phyloP scores from a whole-genome alignment of 352 stramenopile species.

The Hyaloperonospora arabidopsidis region DNA sequence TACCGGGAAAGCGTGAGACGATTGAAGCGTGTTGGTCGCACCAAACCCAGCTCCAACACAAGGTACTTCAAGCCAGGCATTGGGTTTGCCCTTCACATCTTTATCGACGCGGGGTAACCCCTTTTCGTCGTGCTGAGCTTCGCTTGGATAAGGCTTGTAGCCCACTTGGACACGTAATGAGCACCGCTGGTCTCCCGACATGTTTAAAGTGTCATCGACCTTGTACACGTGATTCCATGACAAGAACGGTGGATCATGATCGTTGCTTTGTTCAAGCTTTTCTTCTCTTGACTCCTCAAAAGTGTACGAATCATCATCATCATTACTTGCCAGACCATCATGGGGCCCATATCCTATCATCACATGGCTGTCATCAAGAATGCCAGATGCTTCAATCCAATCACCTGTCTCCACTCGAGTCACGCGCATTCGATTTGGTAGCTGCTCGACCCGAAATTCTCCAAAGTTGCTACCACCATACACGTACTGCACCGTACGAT shows the following conservation, averaged over 20 bases:
- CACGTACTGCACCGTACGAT: slow-evolving; percentile 29
- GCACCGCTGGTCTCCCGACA: slow-evolving; percentile 34
- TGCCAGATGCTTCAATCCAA: slow-evolving; percentile 52
- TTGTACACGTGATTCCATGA: slow-evolving; percentile 42
- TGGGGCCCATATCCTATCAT: slow-evolving; percentile 31
- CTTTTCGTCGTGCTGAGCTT: slow-evolving; percentile 14
- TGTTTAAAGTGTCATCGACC: slow-evolving; percentile 18
- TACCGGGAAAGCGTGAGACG: slow-evolving; percentile 17
- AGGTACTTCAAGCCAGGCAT: slow-evolving; percentile 34
- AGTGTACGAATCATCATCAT: slow-evolving; percentile 24
- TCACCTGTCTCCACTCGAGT: slow-evolving; percentile 57
- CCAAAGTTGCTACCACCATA: slow-evolving; percentile 52
- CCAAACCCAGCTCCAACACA: slow-evolving; percentile 60
- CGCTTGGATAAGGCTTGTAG: slow-evolving; percentile 8
- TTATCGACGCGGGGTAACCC: slow-evolving; percentile 5
- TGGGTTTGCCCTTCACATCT: slow-evolving; percentile 13
- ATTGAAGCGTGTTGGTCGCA: slow-evolving; percentile 27
- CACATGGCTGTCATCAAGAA: slow-evolving; percentile 41
- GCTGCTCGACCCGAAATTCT: slow-evolving; percentile 58
- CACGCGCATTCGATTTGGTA: slow-evolving; percentile 45
- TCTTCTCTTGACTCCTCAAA: slow-evolving; percentile 18
- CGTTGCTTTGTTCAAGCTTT: slow-evolving; percentile 13
- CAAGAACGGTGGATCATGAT: slow-evolving; percentile 31
- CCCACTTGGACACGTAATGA: slow-evolving; percentile 27
- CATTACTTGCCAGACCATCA: slow-evolving; percentile 17